A percentile compares a stretch with the other conserved stretches of the same genome.
Conservation (phyloP, 179 eudicot genomes). For the Beta macrorhiza region DNA sequence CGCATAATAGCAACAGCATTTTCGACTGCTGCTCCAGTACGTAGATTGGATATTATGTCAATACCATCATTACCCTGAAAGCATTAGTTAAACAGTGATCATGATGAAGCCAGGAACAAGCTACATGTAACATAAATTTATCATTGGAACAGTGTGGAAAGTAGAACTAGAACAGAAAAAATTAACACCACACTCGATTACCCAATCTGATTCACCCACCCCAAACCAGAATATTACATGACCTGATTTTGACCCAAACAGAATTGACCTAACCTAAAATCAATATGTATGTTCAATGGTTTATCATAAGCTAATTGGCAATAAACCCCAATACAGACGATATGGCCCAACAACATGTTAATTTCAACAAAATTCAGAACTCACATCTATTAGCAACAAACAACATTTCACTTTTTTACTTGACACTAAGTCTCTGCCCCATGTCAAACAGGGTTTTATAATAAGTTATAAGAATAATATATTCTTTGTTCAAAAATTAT, state of each 20-base stretch:
- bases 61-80: conserved; percentile 68
- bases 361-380: background rate
- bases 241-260: background rate
- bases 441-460: too few species aligned
- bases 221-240: background rate
- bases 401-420: background rate
- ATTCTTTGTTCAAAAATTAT: background rate
- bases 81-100: background rate
- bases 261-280: background rate
- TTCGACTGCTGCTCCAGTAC: conserved; percentile 80
- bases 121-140: conserved; percentile 1
- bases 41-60: conserved; percentile 60
- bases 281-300: background rate
- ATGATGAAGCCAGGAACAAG: conserved; percentile 4
- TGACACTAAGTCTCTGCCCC: too few species aligned
- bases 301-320: background rate
- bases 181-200: background rate
- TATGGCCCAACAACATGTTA: background rate
- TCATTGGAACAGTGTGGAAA: background rate
- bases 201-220: background rate
- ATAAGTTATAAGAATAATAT: background rate
- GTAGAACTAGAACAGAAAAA: background rate
- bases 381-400: background rate
- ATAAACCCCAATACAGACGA: background rate
- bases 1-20: conserved; percentile 85